Percentiles rank a stretch among this genome's conserved stretches.
These are phyloP conservation scores for Boletellus sp. DNA, from an alignment of 1,284 basidiomycete species.

Conservation along the genomic window DNA sequence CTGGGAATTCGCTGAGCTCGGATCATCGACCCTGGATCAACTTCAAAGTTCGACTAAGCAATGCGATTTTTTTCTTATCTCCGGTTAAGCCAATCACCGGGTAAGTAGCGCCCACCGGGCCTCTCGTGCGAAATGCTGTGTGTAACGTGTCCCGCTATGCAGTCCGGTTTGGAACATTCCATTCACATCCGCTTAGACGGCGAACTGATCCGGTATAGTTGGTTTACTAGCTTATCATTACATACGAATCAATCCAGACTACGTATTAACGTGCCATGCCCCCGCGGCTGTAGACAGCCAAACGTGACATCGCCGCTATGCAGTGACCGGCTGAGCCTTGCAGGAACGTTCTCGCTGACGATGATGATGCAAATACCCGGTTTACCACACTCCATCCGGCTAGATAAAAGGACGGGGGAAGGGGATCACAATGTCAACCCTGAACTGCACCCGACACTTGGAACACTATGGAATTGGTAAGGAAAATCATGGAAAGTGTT, in stretches of 20 bases:
- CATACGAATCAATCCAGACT: not conserved
- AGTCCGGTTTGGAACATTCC: too few relatives aligned
- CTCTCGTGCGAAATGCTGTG: slow-evolving; percentile 9
- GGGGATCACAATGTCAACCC: not conserved
- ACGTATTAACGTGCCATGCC: not conserved
- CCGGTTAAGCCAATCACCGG: slow-evolving; percentile 8
- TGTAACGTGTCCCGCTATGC: too few relatives aligned
- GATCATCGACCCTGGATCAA: not conserved
- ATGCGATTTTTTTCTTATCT: not conserved
- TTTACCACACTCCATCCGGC: not conserved
- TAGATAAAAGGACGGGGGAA: slow-evolving; percentile 13
- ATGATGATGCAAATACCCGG: not conserved
- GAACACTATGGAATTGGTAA: slow-evolving; percentile 19
- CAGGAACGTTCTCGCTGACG: slow-evolving; percentile 10
- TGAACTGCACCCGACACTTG: slow-evolving; percentile 1
- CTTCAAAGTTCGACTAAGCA: too few relatives aligned
- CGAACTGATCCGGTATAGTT: not conserved
- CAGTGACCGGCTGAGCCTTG: not conserved
- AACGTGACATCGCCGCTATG: not conserved
- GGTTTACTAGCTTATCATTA: not conserved
- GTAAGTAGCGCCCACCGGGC: slow-evolving; percentile 10
- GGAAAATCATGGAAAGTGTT: not conserved
- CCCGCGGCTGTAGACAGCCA: not conserved
- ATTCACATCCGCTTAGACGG: not conserved
- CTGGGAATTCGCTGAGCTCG: not conserved